These are phyloP conservation scores for Diddensiella caesifluorescens DNA, from an alignment of 805 yeast genomes.

Conservation along the genomic window DNA sequence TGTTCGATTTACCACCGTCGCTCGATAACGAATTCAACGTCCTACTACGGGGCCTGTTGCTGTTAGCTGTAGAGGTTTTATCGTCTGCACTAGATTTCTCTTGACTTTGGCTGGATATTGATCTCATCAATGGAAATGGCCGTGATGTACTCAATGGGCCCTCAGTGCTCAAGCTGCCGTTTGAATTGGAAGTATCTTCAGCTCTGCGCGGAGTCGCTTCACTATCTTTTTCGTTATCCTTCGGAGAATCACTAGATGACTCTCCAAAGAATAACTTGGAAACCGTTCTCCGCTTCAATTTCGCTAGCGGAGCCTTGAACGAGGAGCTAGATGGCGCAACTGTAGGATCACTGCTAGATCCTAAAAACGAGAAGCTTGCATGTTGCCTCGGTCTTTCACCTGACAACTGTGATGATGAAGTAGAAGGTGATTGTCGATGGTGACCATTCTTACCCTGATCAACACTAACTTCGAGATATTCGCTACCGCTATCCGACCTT, in stretches of 20 bases:
- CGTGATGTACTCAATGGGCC: no score
- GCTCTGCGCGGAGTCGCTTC: neutral
- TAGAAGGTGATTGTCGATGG: conserved; percentile 7
- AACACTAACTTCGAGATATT: neutral
- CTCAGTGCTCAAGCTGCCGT: no score
- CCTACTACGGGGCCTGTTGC: conserved; percentile 17
- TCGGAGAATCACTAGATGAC: neutral
- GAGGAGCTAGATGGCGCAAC: conserved; percentile 1
- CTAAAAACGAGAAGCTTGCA: neutral
- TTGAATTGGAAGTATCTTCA: no score
- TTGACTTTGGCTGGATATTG: conserved; percentile 16
- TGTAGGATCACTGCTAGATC: no score
- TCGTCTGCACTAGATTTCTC: conserved; percentile 3
- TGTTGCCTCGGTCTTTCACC: neutral
- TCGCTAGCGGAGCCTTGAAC: conserved; percentile 5
- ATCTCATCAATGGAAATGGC: conserved; percentile 15
- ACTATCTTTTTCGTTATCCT: neutral
- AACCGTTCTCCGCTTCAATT: conserved; percentile 6
- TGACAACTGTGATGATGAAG: conserved; percentile 2
- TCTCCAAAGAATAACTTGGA: conserved; percentile 9
- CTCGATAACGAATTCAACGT: conserved; percentile 19
- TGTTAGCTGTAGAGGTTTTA: neutral
- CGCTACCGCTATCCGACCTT: neutral
- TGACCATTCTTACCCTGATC: no score
- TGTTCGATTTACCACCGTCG: conserved; percentile 6